Evolutionary conservation across 129 eudicot species (phyloP).

Genomic region (Flaveria sonorensis): DNA sequence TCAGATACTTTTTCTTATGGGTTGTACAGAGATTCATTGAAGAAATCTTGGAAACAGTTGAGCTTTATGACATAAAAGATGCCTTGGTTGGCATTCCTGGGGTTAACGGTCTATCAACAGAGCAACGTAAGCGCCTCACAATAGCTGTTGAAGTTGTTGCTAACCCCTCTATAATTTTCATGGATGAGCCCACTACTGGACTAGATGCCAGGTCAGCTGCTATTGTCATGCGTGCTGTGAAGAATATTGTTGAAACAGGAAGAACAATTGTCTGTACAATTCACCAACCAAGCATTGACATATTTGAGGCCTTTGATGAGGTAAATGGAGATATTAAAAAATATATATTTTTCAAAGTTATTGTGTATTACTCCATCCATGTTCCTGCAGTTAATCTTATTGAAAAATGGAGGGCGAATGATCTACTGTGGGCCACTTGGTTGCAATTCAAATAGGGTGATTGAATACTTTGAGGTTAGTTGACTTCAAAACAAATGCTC

Average conservation of each 20-base stretch:
- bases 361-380: conserved; percentile 1
- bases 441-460: conserved; percentile 43
- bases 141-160: conserved; percentile 50
- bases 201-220: conserved; percentile 50
- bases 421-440: conserved; percentile 64
- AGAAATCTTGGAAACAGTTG: conserved; percentile 34
- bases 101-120: conserved; percentile 44
- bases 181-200: conserved; percentile 54
- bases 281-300: conserved; percentile 51
- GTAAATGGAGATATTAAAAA: conserved; percentile 15
- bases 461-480: conserved; percentile 62
- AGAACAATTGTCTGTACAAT: conserved; percentile 49
- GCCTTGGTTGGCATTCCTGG: conserved; percentile 46
- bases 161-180: conserved; percentile 49
- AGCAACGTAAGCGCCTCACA: conserved; percentile 46
- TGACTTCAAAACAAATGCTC: background rate
- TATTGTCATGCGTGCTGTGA: conserved; percentile 47
- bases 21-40: conserved; percentile 29
- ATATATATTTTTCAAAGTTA: background rate
- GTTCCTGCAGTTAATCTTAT: conserved; percentile 47
- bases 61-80: conserved; percentile 30
- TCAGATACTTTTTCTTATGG: background rate
- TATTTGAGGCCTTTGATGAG: conserved; percentile 55
- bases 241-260: conserved; percentile 44
- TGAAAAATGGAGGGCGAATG: conserved; percentile 56